These are phyloP conservation scores for Neofusicoccum cordaticola DNA, from an alignment of 2,329 filamentous ascomycete species.

Conservation along the genomic window DNA sequence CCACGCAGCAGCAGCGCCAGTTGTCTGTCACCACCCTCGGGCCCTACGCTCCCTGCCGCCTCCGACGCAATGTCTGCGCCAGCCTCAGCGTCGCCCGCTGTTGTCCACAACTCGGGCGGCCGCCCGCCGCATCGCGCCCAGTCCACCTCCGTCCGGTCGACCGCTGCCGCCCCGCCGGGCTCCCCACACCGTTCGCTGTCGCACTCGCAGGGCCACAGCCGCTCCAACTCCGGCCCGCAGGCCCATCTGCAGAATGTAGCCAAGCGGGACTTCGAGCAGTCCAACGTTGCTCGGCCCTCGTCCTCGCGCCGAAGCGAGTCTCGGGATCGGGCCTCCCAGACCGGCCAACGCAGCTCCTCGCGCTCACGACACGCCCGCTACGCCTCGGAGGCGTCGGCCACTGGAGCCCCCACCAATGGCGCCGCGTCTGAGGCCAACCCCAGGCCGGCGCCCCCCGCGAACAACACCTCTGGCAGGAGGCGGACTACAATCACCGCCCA, in stretches of 20 bases:
- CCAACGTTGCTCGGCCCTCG: slow-evolving; percentile 59
- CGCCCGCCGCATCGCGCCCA: slow-evolving; percentile 36
- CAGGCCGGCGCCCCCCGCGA: slow-evolving; percentile 2
- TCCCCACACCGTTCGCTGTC: slow-evolving; percentile 37
- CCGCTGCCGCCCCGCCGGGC: slow-evolving; percentile 22
- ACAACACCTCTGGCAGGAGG: slow-evolving; percentile 34
- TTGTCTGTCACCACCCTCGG: neutral
- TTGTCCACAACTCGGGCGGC: slow-evolving; percentile 32
- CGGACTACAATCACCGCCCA: slow-evolving; percentile 82
- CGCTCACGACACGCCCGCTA: slow-evolving; percentile 41
- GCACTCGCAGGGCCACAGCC: slow-evolving; percentile 28
- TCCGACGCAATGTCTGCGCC: slow-evolving; percentile 35
- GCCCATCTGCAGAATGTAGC: slow-evolving; percentile 52
- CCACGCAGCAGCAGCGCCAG: slow-evolving; percentile 21
- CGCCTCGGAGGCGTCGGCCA: slow-evolving; percentile 42
- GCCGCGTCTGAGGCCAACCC: slow-evolving; percentile 27
- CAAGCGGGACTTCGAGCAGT: slow-evolving; percentile 71
- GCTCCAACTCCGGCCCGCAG: slow-evolving; percentile 37
- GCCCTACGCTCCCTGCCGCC: slow-evolving; percentile 28
- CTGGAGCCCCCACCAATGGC: slow-evolving; percentile 36
- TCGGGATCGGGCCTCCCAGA: slow-evolving; percentile 54
- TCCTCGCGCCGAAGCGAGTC: slow-evolving; percentile 62
- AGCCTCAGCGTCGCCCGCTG: slow-evolving; percentile 44
- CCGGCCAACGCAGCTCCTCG: slow-evolving; percentile 30
- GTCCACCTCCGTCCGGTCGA: slow-evolving; percentile 32